A percentile compares a stretch with the other conserved stretches of the same genome.
Conservation (phyloP, 306 rosid species). For the Cercis canadensis region DNA sequence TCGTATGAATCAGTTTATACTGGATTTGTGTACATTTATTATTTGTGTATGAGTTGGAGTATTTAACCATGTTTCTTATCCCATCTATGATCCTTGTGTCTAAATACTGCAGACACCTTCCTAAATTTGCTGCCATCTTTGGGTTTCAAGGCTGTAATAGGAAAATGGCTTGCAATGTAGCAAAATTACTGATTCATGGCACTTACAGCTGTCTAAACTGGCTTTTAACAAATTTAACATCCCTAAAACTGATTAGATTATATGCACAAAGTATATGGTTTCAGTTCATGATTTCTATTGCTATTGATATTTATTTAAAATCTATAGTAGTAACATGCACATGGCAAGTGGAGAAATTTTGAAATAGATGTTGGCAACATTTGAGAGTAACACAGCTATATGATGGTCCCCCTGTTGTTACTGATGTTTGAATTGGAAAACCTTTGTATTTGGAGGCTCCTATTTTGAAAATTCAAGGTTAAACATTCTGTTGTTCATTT, state of each 20-base stretch:
- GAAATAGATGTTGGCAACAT: neutral
- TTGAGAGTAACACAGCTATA: neutral
- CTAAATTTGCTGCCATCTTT: conserved; percentile 14
- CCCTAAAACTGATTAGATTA: neutral
- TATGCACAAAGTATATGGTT: neutral
- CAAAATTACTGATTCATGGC: neutral
- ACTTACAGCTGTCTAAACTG: conserved; percentile 13
- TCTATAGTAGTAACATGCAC: neutral
- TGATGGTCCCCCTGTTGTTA: no score
- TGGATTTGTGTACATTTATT: no score
- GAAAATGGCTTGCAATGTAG: neutral
- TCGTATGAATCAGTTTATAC: neutral
- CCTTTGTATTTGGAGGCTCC: neutral
- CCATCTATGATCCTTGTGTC: no score
- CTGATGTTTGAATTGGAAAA: neutral
- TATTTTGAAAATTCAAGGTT: neutral
- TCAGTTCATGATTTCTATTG: neutral
- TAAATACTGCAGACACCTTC: conserved; percentile 6
- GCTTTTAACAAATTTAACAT: conserved; percentile 1
- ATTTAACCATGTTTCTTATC: no score
- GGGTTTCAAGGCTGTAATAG: neutral
- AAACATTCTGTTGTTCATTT: neutral
- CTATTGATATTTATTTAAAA: neutral
- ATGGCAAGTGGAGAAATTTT: neutral
- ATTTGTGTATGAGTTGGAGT: neutral